A percentile compares a stretch with the other conserved stretches of the same genome.
Conservation (phyloP, 768 basidiomycete genomes). For the Podaxis rugospora region DNA sequence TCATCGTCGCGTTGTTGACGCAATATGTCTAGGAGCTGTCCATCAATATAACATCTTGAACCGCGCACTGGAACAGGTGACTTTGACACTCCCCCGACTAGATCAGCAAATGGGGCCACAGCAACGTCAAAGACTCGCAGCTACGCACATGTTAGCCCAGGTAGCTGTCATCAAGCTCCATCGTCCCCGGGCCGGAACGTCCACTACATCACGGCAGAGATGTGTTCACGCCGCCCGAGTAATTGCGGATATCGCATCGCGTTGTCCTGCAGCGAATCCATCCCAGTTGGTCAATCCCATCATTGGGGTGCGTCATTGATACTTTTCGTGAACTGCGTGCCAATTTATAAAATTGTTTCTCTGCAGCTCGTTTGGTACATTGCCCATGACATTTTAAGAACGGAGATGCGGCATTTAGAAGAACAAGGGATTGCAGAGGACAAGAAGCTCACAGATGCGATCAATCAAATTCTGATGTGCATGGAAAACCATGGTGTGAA, state of each 20-base stretch:
- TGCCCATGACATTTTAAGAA: slow-evolving; percentile 6
- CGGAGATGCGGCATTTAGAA: background rate
- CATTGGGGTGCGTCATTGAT: background rate
- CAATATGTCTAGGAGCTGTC: background rate
- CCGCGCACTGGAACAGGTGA: slow-evolving; percentile 20
- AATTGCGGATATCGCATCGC: slow-evolving; percentile 2
- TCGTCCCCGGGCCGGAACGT: background rate
- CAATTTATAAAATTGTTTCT: background rate
- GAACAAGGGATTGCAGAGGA: background rate
- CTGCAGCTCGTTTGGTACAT: slow-evolving; percentile 6
- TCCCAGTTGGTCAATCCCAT: slow-evolving; percentile 1
- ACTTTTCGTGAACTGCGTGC: background rate
- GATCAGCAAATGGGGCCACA: slow-evolving; percentile 16
- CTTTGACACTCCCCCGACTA: slow-evolving; percentile 17
- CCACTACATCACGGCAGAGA: slow-evolving; percentile 3
- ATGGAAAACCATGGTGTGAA: slow-evolving; percentile 2
- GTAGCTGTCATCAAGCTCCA: slow-evolving; percentile 27
- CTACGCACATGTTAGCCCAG: slow-evolving; percentile 29
- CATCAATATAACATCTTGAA: slow-evolving; percentile 5
- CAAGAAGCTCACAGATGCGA: background rate
- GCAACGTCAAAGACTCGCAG: slow-evolving; percentile 20
- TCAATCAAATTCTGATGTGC: slow-evolving; percentile 2
- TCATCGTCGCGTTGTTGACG: background rate
- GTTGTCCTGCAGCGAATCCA: background rate
- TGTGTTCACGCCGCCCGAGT: slow-evolving; percentile 3